Base-by-base conservation (phyloP, 129 eudicot genomes). In the Dittrichia graveolens region DNA sequence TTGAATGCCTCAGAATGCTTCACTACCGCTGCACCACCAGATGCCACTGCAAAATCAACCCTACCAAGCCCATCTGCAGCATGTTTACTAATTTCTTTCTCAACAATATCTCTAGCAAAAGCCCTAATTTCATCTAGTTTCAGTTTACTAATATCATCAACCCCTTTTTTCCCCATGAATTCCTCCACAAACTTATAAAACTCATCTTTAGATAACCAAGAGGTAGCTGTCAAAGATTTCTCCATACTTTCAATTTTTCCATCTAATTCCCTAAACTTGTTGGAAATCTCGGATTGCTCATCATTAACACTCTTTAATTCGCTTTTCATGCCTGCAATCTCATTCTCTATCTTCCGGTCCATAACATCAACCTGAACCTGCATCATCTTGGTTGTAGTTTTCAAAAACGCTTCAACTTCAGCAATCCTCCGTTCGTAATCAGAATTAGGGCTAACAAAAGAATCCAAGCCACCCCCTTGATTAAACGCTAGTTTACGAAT, bases 51-150 rank as follows among this genome's bases (percentile, higher is more conserved):
- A 81, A 86, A 95, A 49, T 95, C 99, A 60, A 86, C 91, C 85
- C 81, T 84, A 5, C 99, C 99, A 38, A 95, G 80, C 74, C 99
- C 99, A 85, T 95, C 99, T 1, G 99, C 93, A 5, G 99, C 99
- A 61, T 95, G 99, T 65, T 69, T 95, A 44, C 78, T 88, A 37
- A 95, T 88, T 80, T 95, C 99, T 60, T 71, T 84, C 83, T 75
- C 91, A 12, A 95, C 89, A 24, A 95, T 66, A 56, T 83, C 86
- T 83, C 77, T 79, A 0, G 99, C 99, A 74, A 84, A 83, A 11
- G 78, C 85, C 80, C 84, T 79, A 11, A 95, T 69, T 49, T 90
- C 96, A 72, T 94, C 99, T 74, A 90, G 60, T 58, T 58, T 85
- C 78, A 79, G 49, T 4, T 79, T 83, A 7, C 64, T 80, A 16